These are phyloP conservation scores for Septoria petroselini DNA, from an alignment of 2,329 filamentous ascomycete species.

Conservation along the genomic window DNA sequence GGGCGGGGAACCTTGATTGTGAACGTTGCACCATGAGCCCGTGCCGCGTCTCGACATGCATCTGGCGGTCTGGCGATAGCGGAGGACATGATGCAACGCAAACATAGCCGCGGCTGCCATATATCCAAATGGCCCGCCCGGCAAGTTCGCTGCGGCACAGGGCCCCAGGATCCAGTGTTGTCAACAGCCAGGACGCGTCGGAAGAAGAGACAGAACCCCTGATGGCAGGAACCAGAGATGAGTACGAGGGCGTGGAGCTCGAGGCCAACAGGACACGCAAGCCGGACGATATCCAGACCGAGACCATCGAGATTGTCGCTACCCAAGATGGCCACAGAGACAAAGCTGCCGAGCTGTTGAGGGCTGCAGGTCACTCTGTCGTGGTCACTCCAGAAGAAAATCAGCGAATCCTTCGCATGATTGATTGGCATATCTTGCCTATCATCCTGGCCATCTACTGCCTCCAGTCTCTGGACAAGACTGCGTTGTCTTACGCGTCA, in stretches of 20 bases:
- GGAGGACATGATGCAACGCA: background rate
- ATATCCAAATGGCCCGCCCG: background rate
- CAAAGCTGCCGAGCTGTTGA: constrained; percentile 52
- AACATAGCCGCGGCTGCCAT: background rate
- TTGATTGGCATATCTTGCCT: constrained; percentile 33
- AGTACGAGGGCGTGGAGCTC: constrained; percentile 27
- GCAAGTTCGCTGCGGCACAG: background rate
- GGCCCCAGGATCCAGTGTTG: constrained; percentile 1
- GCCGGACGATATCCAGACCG: constrained; percentile 21
- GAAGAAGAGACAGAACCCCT: constrained; percentile 5
- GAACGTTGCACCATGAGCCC: background rate
- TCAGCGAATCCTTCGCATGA: constrained; percentile 32
- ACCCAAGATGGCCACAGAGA: constrained; percentile 32
- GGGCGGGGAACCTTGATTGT: constrained; percentile 5
- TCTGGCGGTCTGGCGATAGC: background rate
- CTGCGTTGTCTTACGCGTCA: constrained; percentile 37
- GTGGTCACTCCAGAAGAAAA: constrained; percentile 22
- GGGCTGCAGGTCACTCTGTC: constrained; percentile 43
- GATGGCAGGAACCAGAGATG: constrained; percentile 20
- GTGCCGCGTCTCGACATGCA: background rate
- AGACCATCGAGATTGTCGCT: constrained; percentile 25
- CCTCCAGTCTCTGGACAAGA: constrained; percentile 42
- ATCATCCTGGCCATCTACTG: constrained; percentile 35
- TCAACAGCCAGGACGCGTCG: background rate
- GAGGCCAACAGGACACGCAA: constrained; percentile 24